phyloP scores from a whole-genome alignment of 768 basidiomycete genomes.

The Neoboletus magnificus region DNA sequence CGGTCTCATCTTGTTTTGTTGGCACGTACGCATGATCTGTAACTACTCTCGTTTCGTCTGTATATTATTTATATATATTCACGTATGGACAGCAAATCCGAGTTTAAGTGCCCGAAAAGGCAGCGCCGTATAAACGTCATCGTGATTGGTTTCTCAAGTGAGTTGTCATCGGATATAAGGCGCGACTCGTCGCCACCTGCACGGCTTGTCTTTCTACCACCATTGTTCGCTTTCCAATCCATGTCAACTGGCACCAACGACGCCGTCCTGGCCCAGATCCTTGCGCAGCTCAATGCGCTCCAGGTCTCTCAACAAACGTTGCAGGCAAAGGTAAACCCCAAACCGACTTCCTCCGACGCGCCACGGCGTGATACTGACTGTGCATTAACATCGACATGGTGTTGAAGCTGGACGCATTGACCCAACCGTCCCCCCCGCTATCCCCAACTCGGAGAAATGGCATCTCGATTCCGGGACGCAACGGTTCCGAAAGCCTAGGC shows the following conservation, averaged over 20 bases:
- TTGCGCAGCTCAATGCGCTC: conserved; percentile 65
- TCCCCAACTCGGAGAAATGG: conserved; percentile 26
- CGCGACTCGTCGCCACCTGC: background rate
- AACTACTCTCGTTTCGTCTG: background rate
- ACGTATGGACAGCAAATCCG: background rate
- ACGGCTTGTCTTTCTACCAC: conserved; percentile 10
- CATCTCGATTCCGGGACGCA: conserved; percentile 26
- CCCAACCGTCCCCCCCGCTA: conserved; percentile 28
- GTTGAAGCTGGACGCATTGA: conserved; percentile 48
- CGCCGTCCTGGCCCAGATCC: conserved; percentile 67
- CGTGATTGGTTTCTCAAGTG: background rate
- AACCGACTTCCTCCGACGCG: background rate
- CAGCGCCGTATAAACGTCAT: background rate
- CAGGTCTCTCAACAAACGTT: conserved; percentile 74
- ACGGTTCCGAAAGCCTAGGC: conserved; percentile 4
- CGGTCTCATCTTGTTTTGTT: conserved; percentile 3
- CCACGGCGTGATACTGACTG: background rate
- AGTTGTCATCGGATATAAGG: conserved; percentile 5
- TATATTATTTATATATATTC: background rate
- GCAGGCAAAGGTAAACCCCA: conserved; percentile 67
- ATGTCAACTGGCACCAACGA: conserved; percentile 39
- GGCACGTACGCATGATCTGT: background rate
- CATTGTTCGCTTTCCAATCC: conserved; percentile 2
- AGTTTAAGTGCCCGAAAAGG: conserved; percentile 2
- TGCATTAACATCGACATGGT: background rate